Evolutionary conservation across 306 rosid species (phyloP), one percentile per base, ranked within the genome.

Genomic region (Prunus salicina): DNA sequence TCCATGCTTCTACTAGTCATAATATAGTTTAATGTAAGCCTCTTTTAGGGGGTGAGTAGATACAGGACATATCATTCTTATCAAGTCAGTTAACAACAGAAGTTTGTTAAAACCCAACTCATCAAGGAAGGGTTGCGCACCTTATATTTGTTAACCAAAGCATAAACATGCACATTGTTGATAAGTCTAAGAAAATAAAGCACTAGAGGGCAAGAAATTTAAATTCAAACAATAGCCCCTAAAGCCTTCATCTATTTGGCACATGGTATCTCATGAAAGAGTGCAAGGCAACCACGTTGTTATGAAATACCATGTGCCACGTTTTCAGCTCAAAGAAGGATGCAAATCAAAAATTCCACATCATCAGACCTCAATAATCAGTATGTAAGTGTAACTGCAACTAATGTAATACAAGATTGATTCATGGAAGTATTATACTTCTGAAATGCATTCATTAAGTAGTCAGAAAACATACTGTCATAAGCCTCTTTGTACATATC

Each of bases 401-500:
- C 14, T 38, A 50, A 14, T 64, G 51, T 24, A 73, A 45, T 19
- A 22, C 8, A n/a, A 15, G 30, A 72, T 4, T 76, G 22, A 58
- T 41, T 20, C 70, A 28, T 0, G 41, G 19, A 72, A 10, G 34
- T 9, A 56, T 28, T 52, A 81, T 43, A 55, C 46, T 69, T 8
- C 20, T 14, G 57, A 50, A n/a, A 38, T 64, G 65, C 50, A 64
- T 49, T 64, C 76, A 67, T 2, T 38, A 56, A 3, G 73, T 49
- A 32, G 75, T 74, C 73, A 20, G 77, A 72, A 58, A 64, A 85
- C 98, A 78, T 91, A 96, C 99, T 84, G 78, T 96, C 98, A 67
- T 91, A 96, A 73, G 95, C 96, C 83, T 92, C 97, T 81, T 96
- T 96, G 89, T 96, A 96, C 96, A 92, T 89, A 73, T 96, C 97